phyloP scores from a whole-genome alignment of 1,284 basidiomycete genomes.

The Rhizoctonia solani region DNA sequence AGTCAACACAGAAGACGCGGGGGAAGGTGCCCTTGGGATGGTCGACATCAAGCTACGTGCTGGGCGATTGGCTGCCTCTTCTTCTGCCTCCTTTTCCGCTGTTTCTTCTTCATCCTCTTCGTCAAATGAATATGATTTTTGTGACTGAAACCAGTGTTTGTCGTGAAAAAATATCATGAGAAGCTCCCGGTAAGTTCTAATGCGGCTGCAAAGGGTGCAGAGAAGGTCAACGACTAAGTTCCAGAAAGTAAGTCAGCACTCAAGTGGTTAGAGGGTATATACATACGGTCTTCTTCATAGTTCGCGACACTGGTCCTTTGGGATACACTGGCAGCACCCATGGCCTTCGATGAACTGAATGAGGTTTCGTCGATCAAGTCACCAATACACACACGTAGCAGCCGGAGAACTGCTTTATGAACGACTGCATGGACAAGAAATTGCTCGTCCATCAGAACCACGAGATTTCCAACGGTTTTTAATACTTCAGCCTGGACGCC shows the following conservation, averaged over 20 bases:
- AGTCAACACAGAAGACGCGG: slow-evolving; percentile 39
- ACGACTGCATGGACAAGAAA: slow-evolving; percentile 90
- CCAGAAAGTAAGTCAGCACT: not conserved
- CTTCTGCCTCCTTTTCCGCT: slow-evolving; percentile 56
- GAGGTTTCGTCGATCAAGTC: slow-evolving; percentile 84
- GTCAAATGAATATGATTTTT: slow-evolving; percentile 63
- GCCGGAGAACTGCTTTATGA: slow-evolving; percentile 82
- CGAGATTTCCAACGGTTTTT: slow-evolving; percentile 82
- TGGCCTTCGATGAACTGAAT: slow-evolving; percentile 67
- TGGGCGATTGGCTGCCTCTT: slow-evolving; percentile 49
- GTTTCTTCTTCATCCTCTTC: slow-evolving; percentile 55
- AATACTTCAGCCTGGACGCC: slow-evolving; percentile 88
- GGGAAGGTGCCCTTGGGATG: slow-evolving; percentile 21
- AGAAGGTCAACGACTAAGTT: slow-evolving; percentile 85
- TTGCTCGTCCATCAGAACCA: slow-evolving; percentile 85
- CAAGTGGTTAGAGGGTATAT: not conserved
- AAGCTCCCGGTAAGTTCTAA: slow-evolving; percentile 84
- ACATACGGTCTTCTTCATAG: slow-evolving; percentile 83
- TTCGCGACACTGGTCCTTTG: slow-evolving; percentile 72
- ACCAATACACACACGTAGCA: slow-evolving; percentile 89
- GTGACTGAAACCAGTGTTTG: slow-evolving; percentile 71
- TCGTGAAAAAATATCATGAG: slow-evolving; percentile 97
- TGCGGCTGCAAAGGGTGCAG: slow-evolving; percentile 88
- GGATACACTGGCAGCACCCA: slow-evolving; percentile 80
- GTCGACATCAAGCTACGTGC: slow-evolving; percentile 35